Evolutionary conservation across 768 basidiomycete species (phyloP), one percentile per base, ranked within the genome.

Genomic region (Chiua virens): DNA sequence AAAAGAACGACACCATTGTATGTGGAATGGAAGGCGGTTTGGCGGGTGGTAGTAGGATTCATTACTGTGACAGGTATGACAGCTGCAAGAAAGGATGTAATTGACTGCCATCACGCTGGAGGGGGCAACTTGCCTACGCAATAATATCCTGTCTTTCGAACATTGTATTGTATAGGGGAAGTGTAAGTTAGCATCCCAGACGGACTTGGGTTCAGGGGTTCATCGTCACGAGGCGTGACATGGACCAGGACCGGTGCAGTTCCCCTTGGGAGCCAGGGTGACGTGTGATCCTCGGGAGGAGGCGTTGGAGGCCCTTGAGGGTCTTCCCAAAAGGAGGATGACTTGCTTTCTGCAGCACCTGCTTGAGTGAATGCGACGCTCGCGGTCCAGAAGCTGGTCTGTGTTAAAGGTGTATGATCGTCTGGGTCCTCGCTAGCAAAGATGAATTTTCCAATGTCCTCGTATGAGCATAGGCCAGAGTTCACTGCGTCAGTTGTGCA

Each of bases 101-200:
- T 21, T 14, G 25, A 11, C 40, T 51, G 14, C 13, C 20, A 25
- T 34, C 13, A 45, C 22, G 22, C 21, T 15, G 55, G 40, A 32
- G 48, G 34, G 49, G 37, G 49, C n/a, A 3, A 73, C 90, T 71
- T 66, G 87, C 95, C 94, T 56, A 96, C 86, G 67, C 96, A 98
- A 67, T 97, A 98, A 67, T 97, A 98, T 2, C 96, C 97, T 2
- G 92, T 94, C 68, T 87, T 88, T 23, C 75, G 74, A 21, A 98
- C 91, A 21, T 77, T 68, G 67, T 98, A 98, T 43, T 85, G 84
- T 58, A 96, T 91, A 1, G 93, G 86, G 25, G 78, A 77, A 15
- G 70, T 70, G 62, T 94, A 95, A 18, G 65, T 54, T 35, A 85
- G 70, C 8, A 81, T 66, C 17, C 73, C 78, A 23, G 72, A 66